Base-by-base conservation (phyloP, 2,329 filamentous ascomycete genomes). In the Beauveria sp. region DNA sequence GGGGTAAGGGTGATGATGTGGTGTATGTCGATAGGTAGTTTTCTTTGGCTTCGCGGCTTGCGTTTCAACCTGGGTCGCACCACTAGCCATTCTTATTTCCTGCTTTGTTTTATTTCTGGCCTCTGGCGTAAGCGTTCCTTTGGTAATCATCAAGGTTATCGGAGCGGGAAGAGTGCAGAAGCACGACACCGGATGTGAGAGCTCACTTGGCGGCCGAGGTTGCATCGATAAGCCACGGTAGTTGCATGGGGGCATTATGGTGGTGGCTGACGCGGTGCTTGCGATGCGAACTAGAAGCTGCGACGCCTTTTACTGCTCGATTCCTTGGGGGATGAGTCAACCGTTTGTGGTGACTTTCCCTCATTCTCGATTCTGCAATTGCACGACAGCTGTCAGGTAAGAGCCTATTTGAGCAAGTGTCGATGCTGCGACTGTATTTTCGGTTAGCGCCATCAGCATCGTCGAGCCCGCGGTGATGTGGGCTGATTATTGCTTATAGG, bases 181-280 rank as follows among this genome's bases (percentile, higher is more conserved):
- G 42, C 26, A 38, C 38, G 43, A 57, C 28, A 40, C 26, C 28
- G 16, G 34, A n/a, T 10, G 22, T 55, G 43, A 49, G 6, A n/a
- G 22, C 43, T 48, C 54, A 38, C n/a, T 38, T 28, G 38, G 40
- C 22, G 57, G 38, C 48, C 24, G 48, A 52, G 57, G 57, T 60
- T 52, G 57, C 57, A 60, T 60, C 38, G 38, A 38, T 46, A n/a
- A 31, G 16, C 28, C n/a, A 56, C 43, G 24, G 16, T 26, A 45
- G 55, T 40, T 24, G 45, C 26, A 45, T 42, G 24, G 48, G 28
- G 34, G 9, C 52, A 40, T 34, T 31, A 16, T n/a, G n/a, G 14
- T 26, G 55, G 55, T 60, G 57, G 57, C 57, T 60, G 57, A 60
- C 49, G 57, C 48, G n/a, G 48, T 60, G 57, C 48, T 38, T 28